phyloP scores from a whole-genome alignment of 2,329 filamentous ascomycete genomes.

The Cytospora chrysosperma region DNA sequence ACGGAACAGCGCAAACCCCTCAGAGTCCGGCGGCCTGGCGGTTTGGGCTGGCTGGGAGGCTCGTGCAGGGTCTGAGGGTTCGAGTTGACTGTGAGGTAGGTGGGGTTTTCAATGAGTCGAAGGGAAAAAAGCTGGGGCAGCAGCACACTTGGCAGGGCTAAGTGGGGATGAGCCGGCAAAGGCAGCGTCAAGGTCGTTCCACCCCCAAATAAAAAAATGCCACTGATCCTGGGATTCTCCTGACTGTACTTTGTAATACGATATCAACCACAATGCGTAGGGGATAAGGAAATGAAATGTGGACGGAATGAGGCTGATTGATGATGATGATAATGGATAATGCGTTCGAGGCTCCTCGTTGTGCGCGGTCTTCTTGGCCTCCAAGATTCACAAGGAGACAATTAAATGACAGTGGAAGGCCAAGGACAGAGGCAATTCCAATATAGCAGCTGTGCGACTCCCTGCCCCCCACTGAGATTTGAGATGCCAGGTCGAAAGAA shows the following conservation, averaged over 20 bases:
- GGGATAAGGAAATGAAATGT: background rate
- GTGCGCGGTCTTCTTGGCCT: background rate
- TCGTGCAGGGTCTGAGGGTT: background rate
- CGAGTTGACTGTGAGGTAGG: background rate
- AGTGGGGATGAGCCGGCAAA: background rate
- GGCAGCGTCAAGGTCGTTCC: background rate
- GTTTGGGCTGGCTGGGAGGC: background rate
- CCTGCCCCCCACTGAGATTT: background rate
- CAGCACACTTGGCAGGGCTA: background rate
- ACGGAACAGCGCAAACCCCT: background rate
- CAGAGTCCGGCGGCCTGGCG: background rate
- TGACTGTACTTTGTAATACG: background rate
- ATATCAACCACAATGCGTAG: background rate
- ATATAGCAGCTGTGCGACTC: background rate
- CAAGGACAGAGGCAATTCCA: background rate
- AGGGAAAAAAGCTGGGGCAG: background rate
- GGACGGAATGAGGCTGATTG: background rate
- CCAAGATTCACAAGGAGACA: background rate
- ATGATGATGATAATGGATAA: background rate
- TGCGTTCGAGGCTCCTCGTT: background rate
- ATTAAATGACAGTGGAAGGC: background rate
- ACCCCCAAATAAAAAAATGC: background rate
- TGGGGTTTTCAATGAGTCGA: background rate
- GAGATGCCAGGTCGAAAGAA: background rate
- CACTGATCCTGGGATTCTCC: background rate